phyloP scores from a whole-genome alignment of 768 basidiomycete species.

The Grammothele lineata region DNA sequence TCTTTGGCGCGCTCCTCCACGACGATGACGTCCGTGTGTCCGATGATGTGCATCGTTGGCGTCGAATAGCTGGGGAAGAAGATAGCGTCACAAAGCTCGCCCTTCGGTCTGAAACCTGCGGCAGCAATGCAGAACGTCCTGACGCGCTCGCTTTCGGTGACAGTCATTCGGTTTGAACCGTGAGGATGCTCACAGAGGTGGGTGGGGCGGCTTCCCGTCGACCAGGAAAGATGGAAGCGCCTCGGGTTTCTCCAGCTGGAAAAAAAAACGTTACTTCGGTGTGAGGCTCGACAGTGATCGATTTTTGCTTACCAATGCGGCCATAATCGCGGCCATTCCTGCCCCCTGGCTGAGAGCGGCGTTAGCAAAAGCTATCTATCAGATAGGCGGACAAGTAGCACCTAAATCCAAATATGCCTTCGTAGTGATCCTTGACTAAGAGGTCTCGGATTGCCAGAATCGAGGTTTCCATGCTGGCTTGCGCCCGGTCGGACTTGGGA shows the following conservation, averaged over 20 bases:
- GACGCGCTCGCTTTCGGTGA: background rate
- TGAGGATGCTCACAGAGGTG: slow-evolving; percentile 19
- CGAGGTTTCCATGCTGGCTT: slow-evolving; percentile 54
- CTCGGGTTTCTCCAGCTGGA: slow-evolving; percentile 51
- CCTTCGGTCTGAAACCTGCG: slow-evolving; percentile 58
- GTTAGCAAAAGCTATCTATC: slow-evolving; percentile 1
- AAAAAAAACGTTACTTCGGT: background rate
- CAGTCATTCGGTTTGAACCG: background rate
- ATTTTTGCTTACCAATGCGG: slow-evolving; percentile 52
- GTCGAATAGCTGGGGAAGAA: slow-evolving; percentile 55
- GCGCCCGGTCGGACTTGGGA: slow-evolving; percentile 45
- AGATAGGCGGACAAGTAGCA: too few relatives aligned
- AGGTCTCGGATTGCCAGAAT: slow-evolving; percentile 51
- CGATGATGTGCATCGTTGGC: slow-evolving; percentile 74
- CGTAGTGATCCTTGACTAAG: slow-evolving; percentile 55
- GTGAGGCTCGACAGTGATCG: background rate
- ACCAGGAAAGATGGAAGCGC: slow-evolving; percentile 55
- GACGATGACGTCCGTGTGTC: slow-evolving; percentile 75
- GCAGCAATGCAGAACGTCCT: slow-evolving; percentile 76
- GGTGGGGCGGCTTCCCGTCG: slow-evolving; percentile 63
- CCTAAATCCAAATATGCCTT: slow-evolving; percentile 85
- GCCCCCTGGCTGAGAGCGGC: slow-evolving; percentile 66
- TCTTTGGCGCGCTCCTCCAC: slow-evolving; percentile 58
- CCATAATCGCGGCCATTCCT: slow-evolving; percentile 64
- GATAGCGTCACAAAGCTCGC: slow-evolving; percentile 44